Evolutionary conservation across 2,329 filamentous ascomycete species (phyloP).

Genomic region (Aspergillus versicolor): DNA sequence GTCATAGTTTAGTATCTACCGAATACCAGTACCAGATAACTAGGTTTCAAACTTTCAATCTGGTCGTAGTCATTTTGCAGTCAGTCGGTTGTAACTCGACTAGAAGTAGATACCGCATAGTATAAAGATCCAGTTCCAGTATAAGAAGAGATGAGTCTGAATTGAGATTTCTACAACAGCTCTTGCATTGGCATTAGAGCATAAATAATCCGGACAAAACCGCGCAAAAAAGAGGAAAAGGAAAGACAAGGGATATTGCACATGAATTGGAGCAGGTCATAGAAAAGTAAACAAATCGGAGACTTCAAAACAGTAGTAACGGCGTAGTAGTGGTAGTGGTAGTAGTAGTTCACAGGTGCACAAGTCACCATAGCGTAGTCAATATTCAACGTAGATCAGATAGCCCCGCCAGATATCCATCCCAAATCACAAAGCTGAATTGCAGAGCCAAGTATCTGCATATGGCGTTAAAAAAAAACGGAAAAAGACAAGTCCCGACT

Average conservation of each 20-base stretch:
- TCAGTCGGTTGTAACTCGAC: neutral
- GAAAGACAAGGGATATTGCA: constrained; percentile 18
- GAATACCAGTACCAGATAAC: too few relatives aligned
- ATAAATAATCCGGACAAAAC: constrained; percentile 5
- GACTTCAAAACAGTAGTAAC: constrained; percentile 7
- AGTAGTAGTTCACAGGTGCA: constrained; percentile 17
- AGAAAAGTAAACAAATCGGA: constrained; percentile 12
- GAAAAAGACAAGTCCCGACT: constrained; percentile 15
- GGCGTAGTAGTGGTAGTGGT: too few relatives aligned
- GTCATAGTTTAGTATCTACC: too few relatives aligned
- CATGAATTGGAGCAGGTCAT: constrained; percentile 21
- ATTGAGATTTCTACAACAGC: constrained; percentile 6
- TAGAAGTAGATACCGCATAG: constrained; percentile 3
- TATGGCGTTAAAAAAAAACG: constrained; percentile 10
- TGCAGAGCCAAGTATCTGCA: constrained; percentile 18
- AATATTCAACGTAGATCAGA: constrained; percentile 23
- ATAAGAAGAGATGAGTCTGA: neutral
- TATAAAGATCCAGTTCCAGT: neutral
- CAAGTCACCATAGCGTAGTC: constrained; percentile 12
- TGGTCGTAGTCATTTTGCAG: neutral
- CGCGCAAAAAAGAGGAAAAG: neutral
- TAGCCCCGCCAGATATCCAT: constrained; percentile 21
- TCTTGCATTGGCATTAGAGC: constrained; percentile 13
- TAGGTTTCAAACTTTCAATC: neutral
- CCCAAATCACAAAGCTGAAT: constrained; percentile 17